Evolutionary conservation across 306 rosid species (phyloP).

Genomic region (Lablab purpureus): DNA sequence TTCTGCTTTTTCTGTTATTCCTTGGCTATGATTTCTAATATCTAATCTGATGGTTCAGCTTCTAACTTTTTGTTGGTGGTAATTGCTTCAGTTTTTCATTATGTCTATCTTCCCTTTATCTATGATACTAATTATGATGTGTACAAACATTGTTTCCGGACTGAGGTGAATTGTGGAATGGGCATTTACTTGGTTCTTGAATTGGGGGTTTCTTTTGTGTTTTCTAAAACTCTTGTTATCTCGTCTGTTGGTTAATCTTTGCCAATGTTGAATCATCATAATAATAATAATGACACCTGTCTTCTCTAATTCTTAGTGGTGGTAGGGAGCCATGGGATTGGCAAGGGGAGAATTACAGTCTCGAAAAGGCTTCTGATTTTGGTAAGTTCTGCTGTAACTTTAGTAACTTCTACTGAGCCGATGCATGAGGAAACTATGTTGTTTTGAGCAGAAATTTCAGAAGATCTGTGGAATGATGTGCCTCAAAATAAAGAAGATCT

Average conservation of each 20-base stretch:
- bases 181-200: slow-evolving; percentile 33
- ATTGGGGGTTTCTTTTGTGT: slow-evolving; percentile 13
- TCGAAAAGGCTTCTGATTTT: slow-evolving; percentile 58
- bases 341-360: slow-evolving; percentile 54
- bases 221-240: slow-evolving; percentile 3
- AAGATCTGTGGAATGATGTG: slow-evolving; percentile 73
- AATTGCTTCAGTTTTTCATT: slow-evolving; percentile 37
- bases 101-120: slow-evolving; percentile 19
- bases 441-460: slow-evolving; percentile 61
- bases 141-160: slow-evolving; percentile 28
- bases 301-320: slow-evolving; percentile 41
- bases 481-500: slow-evolving; percentile 76
- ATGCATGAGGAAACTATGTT: slow-evolving; percentile 37
- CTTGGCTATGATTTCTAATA: slow-evolving; percentile 31
- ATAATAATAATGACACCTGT: background rate
- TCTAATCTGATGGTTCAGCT: slow-evolving; percentile 45
- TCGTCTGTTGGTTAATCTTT: slow-evolving; percentile 19
- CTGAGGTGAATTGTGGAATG: slow-evolving; percentile 35
- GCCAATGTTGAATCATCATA: slow-evolving; percentile 34
- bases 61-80: background rate
- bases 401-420: slow-evolving; percentile 1
- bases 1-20: slow-evolving; percentile 34
- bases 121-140: slow-evolving; percentile 31
- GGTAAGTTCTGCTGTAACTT: slow-evolving; percentile 53
- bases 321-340: slow-evolving; percentile 70